Conservation (phyloP, 306 rosid genomes). For the Pachyrhizus erosus region DNA sequence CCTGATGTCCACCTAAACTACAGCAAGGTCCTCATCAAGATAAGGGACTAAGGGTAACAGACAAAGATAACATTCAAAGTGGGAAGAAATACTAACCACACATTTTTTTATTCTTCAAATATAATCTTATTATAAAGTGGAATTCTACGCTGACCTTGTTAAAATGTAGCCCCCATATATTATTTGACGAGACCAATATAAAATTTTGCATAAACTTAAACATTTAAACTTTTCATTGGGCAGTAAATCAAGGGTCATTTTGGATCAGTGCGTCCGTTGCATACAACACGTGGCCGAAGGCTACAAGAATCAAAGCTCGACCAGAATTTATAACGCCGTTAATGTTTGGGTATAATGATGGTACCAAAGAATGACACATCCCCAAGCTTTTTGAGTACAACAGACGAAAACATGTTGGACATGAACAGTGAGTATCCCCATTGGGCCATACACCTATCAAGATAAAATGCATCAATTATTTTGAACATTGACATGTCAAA, state of each 20-base stretch:
- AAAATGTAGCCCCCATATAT: neutral
- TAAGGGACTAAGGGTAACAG: neutral
- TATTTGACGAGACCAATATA: no score
- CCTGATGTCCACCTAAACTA: constrained; percentile 29
- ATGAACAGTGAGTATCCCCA: constrained; percentile 13
- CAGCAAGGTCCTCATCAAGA: constrained; percentile 32
- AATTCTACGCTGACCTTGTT: neutral
- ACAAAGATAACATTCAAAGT: constrained; percentile 9
- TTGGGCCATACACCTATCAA: constrained; percentile 13
- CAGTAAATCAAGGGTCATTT: neutral
- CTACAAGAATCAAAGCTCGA: neutral
- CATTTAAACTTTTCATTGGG: neutral
- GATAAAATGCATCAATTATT: constrained; percentile 40
- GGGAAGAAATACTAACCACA: neutral
- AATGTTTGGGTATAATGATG: neutral
- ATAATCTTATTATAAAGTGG: neutral
- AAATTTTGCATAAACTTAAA: neutral
- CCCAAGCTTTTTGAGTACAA: constrained; percentile 24
- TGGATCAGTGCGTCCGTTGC: constrained; percentile 4
- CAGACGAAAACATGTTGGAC: constrained; percentile 27
- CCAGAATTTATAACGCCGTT: constrained; percentile 24
- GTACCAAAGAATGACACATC: constrained; percentile 42
- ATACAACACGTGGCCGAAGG: constrained; percentile 31
- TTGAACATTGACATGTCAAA: constrained; percentile 14
- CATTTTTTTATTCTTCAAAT: neutral